Base-by-base conservation (phyloP, 2,329 filamentous ascomycete genomes). In the Ceratocystis smalleyi region DNA sequence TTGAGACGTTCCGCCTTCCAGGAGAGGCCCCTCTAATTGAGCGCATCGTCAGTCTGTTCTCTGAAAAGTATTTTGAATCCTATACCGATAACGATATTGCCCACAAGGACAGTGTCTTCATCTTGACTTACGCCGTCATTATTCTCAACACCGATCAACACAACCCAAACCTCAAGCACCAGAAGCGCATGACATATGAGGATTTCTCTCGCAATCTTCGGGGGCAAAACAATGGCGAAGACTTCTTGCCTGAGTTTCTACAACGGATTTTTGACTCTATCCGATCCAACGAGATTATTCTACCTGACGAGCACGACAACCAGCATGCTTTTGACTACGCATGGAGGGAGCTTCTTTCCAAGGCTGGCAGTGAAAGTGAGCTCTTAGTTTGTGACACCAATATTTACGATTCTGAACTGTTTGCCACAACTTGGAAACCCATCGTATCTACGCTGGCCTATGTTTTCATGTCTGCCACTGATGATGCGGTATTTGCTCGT, bases 61-160 rank as follows among this genome's bases (percentile, higher is more conserved):
- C 89, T 0, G 88, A 92, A 68, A 89, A 89, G 71, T 99, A 95
- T 73, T 88, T 87, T 72, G 83, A 83, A 66, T 83, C 82, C 5
- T 81, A 83, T 30, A 86, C 88, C 0, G 82, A 87, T 63, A 35
- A 57, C 7, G 87, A 85, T 24, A 85, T 97, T 68, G 87, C 85
- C 5, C 86, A 95, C 71, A 87, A 89, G 69, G 94, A 99, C 73
- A 85, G 91, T 6, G 85, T 94, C 24, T 99, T 89, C 71, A 84
- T 99, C 59, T 78, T 99, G 62, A 92, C 89, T 0, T 99, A 99
- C 72, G 94, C 91, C 45, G 95, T 96, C 70, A 96, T 99, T 73
- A 91, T 99, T 83, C 78, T 99, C 65, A 99, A 99, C 71, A 96
- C 92, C 0, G 94, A 99, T 72, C 88, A 95, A 70, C 94, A 97